Conservation (phyloP, 2,329 filamentous ascomycete species). For the Xylaria sp. region DNA sequence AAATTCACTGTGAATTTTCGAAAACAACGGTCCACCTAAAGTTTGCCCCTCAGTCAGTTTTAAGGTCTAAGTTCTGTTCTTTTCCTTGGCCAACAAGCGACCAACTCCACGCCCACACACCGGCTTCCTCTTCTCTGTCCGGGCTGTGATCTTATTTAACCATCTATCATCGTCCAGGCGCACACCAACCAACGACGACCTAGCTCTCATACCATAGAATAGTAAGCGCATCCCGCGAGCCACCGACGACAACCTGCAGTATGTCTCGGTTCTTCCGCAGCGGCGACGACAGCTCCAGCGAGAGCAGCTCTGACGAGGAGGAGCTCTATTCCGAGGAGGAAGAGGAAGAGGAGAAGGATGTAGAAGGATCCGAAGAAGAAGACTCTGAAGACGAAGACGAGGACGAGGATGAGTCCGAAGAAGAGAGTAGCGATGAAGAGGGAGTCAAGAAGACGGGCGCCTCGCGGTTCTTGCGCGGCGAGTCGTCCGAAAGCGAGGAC, state of each 20-base stretch:
- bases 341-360: conserved; percentile 65
- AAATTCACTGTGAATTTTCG: conserved; percentile 48
- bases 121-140: conserved; percentile 10
- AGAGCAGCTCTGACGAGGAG: conserved; percentile 96
- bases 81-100: conserved; percentile 30
- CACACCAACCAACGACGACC: conserved; percentile 7
- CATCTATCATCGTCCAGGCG: conserved; percentile 14
- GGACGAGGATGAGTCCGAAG: conserved; percentile 62
- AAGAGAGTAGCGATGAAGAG: conserved; percentile 71
- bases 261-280: conserved; percentile 99
- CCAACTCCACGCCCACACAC: conserved; percentile 32
- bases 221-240: conserved; percentile 18
- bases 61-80: conserved; percentile 28
- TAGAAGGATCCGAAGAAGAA: conserved; percentile 63
- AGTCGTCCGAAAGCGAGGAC: conserved; percentile 79
- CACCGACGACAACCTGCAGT: conserved; percentile 51
- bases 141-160: conserved; percentile 24
- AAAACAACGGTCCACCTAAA: conserved; percentile 42
- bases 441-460: conserved; percentile 75
- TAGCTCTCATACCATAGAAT: not conserved
- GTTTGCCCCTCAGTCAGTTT: conserved; percentile 47
- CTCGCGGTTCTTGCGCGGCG: conserved; percentile 83
- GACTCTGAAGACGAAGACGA: conserved; percentile 63
- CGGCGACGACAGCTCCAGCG: conserved; percentile 90
- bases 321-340: conserved; percentile 87